These are phyloP conservation scores for Brasilioporus rufonigricans DNA, from an alignment of 768 basidiomycete genomes.

Conservation along the genomic window DNA sequence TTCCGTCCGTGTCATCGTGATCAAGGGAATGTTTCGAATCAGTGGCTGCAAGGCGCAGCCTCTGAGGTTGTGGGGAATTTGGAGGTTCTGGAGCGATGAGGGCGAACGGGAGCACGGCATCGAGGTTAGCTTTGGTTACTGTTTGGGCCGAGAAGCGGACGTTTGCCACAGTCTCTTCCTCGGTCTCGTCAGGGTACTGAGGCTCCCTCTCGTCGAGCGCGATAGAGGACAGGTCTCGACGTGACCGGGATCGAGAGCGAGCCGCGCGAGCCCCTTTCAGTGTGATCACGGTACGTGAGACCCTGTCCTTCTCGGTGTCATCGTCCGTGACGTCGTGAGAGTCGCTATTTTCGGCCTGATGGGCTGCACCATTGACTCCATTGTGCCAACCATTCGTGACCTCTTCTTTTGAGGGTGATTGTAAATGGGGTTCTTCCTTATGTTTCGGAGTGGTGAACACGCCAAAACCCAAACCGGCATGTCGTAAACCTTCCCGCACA, in stretches of 20 bases:
- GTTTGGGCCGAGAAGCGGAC: constrained; percentile 73
- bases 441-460: constrained; percentile 57
- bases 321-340: constrained; percentile 34
- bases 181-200: constrained; percentile 51
- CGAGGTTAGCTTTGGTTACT: constrained; percentile 60
- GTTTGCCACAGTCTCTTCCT: constrained; percentile 70
- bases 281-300: constrained; percentile 75
- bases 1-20: constrained; percentile 19
- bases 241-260: constrained; percentile 72
- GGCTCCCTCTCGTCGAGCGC: constrained; percentile 60
- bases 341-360: constrained; percentile 29
- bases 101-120: constrained; percentile 69
- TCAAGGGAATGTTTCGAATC: constrained; percentile 20
- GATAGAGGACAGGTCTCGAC: constrained; percentile 61
- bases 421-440: constrained; percentile 9
- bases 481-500: constrained; percentile 62
- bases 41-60: constrained; percentile 10
- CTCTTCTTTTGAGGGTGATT: constrained; percentile 18
- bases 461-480: constrained; percentile 72
- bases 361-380: constrained; percentile 27
- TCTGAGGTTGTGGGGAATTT: constrained; percentile 35
- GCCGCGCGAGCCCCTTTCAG: constrained; percentile 45
- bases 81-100: constrained; percentile 70
- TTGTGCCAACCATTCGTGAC: constrained; percentile 19
- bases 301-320: constrained; percentile 51